phyloP scores from a whole-genome alignment of 2,329 filamentous ascomycete species.

The Teratosphaeria destructans region DNA sequence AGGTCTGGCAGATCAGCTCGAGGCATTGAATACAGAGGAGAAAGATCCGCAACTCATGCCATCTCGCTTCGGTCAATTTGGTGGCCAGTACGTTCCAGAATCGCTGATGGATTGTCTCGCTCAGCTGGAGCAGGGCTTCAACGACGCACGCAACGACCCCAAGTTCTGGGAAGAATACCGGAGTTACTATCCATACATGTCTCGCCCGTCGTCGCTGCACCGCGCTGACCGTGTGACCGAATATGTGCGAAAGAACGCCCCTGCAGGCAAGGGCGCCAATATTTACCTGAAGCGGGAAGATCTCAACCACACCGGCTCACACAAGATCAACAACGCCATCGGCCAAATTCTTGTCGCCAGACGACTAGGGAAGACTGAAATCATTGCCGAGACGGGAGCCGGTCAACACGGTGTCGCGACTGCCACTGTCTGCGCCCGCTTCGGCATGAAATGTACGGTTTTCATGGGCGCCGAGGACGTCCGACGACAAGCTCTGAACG shows the following conservation, averaged over 20 bases:
- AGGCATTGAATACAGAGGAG: conserved; percentile 68
- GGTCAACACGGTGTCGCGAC: conserved; percentile 97
- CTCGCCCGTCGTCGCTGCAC: conserved; percentile 83
- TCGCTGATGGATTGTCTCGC: conserved; percentile 94
- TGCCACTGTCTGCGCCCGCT: conserved; percentile 94
- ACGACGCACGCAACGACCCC: conserved; percentile 74
- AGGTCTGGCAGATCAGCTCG: conserved; percentile 71
- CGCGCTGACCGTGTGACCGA: conserved; percentile 80
- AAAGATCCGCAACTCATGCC: conserved; percentile 49
- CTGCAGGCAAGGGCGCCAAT: conserved; percentile 69
- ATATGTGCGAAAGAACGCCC: conserved; percentile 17
- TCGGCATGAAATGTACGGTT: conserved; percentile 94
- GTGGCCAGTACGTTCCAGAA: conserved; percentile 94
- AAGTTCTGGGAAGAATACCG: conserved; percentile 95
- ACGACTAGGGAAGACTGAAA: conserved; percentile 84
- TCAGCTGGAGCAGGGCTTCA: conserved; percentile 84
- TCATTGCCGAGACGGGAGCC: conserved; percentile 95
- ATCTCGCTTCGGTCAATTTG: conserved; percentile 86
- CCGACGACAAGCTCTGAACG: conserved; percentile 87
- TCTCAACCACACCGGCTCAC: conserved; percentile 91
- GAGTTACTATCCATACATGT: conserved; percentile 96
- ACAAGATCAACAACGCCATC: conserved; percentile 99
- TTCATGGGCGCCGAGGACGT: conserved; percentile 99
- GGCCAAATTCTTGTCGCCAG: conserved; percentile 83
- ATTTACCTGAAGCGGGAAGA: conserved; percentile 98